Conservation (phyloP, 2,329 filamentous ascomycete species). For the Neophaeococcomyces mojaviensis region DNA sequence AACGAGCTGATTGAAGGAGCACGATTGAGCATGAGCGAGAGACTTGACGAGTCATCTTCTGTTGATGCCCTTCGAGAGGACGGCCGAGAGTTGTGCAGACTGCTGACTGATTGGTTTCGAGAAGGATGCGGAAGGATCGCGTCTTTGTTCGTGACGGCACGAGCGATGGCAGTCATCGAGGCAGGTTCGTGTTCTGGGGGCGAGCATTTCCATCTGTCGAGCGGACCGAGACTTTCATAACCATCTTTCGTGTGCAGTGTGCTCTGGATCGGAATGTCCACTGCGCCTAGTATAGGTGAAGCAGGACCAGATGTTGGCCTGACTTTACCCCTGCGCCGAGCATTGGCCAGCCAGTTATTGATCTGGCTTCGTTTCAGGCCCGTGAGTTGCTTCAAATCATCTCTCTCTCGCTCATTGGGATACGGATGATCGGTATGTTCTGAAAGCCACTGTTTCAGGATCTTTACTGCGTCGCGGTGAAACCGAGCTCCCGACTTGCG, state of each 20-base stretch:
- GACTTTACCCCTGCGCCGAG: constrained; percentile 72
- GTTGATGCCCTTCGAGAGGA: constrained; percentile 33
- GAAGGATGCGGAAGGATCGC: constrained; percentile 23
- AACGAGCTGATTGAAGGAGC: constrained; percentile 48
- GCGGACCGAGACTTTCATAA: constrained; percentile 45
- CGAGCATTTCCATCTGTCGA: constrained; percentile 63
- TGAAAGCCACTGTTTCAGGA: constrained; percentile 77
- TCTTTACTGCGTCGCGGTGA: constrained; percentile 69
- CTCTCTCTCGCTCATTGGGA: constrained; percentile 79
- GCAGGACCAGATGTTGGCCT: constrained; percentile 51
- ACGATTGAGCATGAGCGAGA: constrained; percentile 43
- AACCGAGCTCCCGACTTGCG: constrained; percentile 69
- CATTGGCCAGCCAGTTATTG: constrained; percentile 87
- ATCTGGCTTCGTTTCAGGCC: constrained; percentile 78
- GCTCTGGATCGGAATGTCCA: constrained; percentile 58
- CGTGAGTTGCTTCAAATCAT: constrained; percentile 67
- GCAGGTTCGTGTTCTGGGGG: constrained; percentile 64
- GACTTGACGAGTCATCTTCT: constrained; percentile 40
- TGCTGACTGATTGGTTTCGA: constrained; percentile 15
- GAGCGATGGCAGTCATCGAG: constrained; percentile 55
- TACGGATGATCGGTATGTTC: constrained; percentile 77
- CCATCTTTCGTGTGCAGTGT: constrained; percentile 42
- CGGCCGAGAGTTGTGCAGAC: constrained; percentile 28
- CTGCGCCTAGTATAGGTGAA: constrained; percentile 62
- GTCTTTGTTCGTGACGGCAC: constrained; percentile 45